Evolutionary conservation across 2,329 filamentous ascomycete species (phyloP).

Genomic region (Zymoseptoria brevis): DNA sequence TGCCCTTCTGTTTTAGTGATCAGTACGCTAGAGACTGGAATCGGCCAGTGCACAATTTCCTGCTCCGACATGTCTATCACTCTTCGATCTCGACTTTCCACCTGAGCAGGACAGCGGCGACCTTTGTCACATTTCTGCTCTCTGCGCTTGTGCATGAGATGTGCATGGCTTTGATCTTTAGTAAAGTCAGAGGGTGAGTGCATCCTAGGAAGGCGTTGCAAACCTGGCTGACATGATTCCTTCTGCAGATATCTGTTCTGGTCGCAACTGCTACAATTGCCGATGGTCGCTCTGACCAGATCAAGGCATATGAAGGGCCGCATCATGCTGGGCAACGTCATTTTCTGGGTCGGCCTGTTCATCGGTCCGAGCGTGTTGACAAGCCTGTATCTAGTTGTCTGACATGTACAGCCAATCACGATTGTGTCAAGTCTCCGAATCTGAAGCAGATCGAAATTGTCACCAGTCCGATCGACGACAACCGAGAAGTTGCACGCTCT

Average conservation of each 20-base stretch:
- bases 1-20: conserved; percentile 44
- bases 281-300: conserved; percentile 59
- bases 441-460: not conserved
- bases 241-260: conserved; percentile 51
- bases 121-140: conserved; percentile 66
- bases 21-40: conserved; percentile 79
- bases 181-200: conserved; percentile 56
- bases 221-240: not conserved
- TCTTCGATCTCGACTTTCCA: conserved; percentile 65
- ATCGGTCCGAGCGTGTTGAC: conserved; percentile 61
- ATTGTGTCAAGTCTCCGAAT: not conserved
- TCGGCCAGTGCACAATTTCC: conserved; percentile 68
- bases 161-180: conserved; percentile 74
- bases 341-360: conserved; percentile 75
- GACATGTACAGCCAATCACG: not conserved
- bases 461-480: not conserved
- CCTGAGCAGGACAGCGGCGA: conserved; percentile 62
- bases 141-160: conserved; percentile 66
- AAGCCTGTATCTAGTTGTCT: conserved; percentile 41
- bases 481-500: not conserved
- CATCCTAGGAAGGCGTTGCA: not conserved
- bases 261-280: conserved; percentile 68
- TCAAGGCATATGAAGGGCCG: conserved; percentile 44
- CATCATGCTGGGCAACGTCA: conserved; percentile 55
- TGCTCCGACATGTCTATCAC: conserved; percentile 73